Evolutionary conservation across 345 rosid genomes (phyloP).

Genomic region (Camelina hispida): DNA sequence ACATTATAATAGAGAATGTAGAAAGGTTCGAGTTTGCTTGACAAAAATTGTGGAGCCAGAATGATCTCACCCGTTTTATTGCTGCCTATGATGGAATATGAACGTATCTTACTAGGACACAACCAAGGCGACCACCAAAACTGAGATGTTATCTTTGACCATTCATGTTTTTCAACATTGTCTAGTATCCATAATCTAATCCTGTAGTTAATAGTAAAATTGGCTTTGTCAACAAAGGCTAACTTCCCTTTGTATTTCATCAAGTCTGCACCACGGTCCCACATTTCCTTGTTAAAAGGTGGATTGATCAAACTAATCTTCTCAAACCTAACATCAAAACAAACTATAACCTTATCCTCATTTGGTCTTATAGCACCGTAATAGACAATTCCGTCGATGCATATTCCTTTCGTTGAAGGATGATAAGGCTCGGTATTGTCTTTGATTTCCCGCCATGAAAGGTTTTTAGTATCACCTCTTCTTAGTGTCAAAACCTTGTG

Average conservation of each 20-base stretch:
- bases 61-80: no score
- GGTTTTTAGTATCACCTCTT: no score
- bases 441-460: no score
- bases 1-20: no score
- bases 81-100: neutral
- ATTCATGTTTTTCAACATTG: neutral
- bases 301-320: slow-evolving; percentile 3
- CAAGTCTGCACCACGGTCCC: neutral
- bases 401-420: neutral
- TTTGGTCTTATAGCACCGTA: slow-evolving; percentile 3
- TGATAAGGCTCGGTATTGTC: no score
- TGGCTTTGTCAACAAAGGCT: neutral
- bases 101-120: neutral
- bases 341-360: neutral
- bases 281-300: neutral
- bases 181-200: slow-evolving; percentile 2
- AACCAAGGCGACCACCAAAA: neutral
- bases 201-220: neutral
- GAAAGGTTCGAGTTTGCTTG: no score
- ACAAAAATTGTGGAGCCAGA: no score
- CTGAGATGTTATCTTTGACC: neutral
- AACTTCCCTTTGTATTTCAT: slow-evolving; percentile 8
- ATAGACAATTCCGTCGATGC: slow-evolving; percentile 18
- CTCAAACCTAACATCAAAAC: slow-evolving; percentile 17
- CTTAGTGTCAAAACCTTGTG: no score